Percentiles rank a stretch among this genome's conserved stretches.
Conservation (phyloP, 352 stramenopile species). For the Phytophthora meadii region DNA sequence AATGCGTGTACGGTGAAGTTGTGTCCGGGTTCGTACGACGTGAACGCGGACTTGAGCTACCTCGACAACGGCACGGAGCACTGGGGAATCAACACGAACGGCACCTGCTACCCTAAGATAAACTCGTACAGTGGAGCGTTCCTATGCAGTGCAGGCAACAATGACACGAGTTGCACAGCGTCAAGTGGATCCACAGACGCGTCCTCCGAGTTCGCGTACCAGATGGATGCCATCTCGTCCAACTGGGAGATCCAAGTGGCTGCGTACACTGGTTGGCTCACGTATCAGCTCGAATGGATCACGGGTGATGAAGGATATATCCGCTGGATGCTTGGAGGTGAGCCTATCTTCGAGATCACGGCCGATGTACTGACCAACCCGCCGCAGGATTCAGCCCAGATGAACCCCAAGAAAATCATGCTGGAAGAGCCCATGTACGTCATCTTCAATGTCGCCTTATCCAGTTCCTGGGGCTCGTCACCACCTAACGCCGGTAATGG, state of each 20-base stretch:
- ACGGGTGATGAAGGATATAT: constrained; percentile 60
- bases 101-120: constrained; percentile 64
- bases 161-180: constrained; percentile 32
- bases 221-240: constrained; percentile 94
- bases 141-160: constrained; percentile 66
- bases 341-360: constrained; percentile 90
- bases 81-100: constrained; percentile 71
- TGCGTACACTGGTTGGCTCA: constrained; percentile 85
- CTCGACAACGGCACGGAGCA: constrained; percentile 45
- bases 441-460: constrained; percentile 95
- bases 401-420: constrained; percentile 90
- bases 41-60: constrained; percentile 49
- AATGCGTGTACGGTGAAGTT: constrained; percentile 50
- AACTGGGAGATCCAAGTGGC: constrained; percentile 87
- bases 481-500: constrained; percentile 63
- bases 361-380: constrained; percentile 57
- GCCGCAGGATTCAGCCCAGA: constrained; percentile 55
- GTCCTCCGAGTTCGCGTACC: constrained; percentile 57
- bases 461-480: constrained; percentile 76
- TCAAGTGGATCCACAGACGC: constrained; percentile 29
- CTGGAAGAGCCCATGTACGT: constrained; percentile 94
- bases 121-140: constrained; percentile 70
- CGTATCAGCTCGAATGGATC: constrained; percentile 81
- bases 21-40: constrained; percentile 61
- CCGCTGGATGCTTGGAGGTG: constrained; percentile 81